These are phyloP conservation scores for Priceomyces haplophilus DNA, from an alignment of 805 yeast species.

Conservation along the genomic window DNA sequence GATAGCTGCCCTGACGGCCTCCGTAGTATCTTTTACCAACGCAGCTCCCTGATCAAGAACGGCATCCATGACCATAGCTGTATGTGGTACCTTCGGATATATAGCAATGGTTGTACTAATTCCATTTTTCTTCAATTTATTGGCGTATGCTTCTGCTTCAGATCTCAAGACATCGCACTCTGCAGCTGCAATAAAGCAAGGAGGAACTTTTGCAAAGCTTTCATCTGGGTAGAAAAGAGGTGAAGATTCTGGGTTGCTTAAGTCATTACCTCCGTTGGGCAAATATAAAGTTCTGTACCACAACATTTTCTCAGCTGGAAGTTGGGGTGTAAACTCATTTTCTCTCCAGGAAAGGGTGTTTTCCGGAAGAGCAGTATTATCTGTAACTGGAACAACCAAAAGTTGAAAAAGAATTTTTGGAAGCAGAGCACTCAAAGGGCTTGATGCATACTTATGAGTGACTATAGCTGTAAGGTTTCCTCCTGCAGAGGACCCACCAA, in stretches of 20 bases:
- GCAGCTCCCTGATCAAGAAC: constrained; percentile 32
- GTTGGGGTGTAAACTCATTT: constrained; percentile 38
- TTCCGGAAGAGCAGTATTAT: constrained; percentile 37
- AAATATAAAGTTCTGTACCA: constrained; percentile 44
- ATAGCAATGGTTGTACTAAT: constrained; percentile 28
- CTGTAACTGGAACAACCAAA: constrained; percentile 44
- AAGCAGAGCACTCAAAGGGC: constrained; percentile 15
- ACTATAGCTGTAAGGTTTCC: constrained; percentile 38
- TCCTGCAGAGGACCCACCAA: constrained; percentile 50
- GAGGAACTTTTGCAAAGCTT: constrained; percentile 37
- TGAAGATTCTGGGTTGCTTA: constrained; percentile 33
- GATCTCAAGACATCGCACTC: constrained; percentile 44
- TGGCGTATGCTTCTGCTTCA: constrained; percentile 43
- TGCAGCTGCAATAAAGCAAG: constrained; percentile 41
- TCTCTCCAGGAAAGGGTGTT: constrained; percentile 38
- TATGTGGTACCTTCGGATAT: constrained; percentile 45
- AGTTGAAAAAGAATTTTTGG: constrained; percentile 40
- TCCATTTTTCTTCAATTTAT: constrained; percentile 37
- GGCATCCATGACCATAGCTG: constrained; percentile 49
- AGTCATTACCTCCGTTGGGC: constrained; percentile 26
- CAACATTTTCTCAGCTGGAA: constrained; percentile 44
- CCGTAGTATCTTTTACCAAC: constrained; percentile 28
- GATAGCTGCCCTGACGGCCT: constrained; percentile 29
- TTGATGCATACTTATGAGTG: constrained; percentile 30
- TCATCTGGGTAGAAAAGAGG: constrained; percentile 41